phyloP scores from a whole-genome alignment of 495 filamentous ascomycete species.

The Tuber borchii region DNA sequence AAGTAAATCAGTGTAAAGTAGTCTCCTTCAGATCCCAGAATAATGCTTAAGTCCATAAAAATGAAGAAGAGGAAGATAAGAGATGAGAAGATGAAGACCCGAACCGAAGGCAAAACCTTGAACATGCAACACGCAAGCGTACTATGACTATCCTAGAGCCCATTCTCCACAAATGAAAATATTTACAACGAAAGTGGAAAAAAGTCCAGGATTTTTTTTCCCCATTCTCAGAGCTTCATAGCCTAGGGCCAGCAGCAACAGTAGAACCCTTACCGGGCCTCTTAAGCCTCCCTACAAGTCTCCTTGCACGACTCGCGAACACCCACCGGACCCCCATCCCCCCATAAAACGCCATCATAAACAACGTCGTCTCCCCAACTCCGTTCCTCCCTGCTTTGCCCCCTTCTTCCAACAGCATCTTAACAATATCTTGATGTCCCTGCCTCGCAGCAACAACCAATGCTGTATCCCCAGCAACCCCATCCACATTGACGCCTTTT shows the following conservation, averaged over 20 bases:
- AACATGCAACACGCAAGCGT: background rate
- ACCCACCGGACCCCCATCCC: background rate
- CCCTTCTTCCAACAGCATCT: constrained; percentile 26
- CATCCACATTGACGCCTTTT: constrained; percentile 16
- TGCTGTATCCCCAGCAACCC: constrained; percentile 17
- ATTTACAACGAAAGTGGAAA: background rate
- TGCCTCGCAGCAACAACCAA: constrained; percentile 25
- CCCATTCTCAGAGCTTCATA: background rate
- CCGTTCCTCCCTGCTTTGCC: background rate
- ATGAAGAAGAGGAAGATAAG: background rate
- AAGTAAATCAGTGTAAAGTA: background rate
- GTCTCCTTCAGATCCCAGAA: background rate
- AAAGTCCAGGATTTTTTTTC: background rate
- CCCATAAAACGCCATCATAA: background rate
- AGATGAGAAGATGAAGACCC: background rate
- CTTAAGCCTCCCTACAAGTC: background rate
- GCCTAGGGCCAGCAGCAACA: background rate
- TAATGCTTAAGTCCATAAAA: background rate
- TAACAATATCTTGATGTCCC: constrained; percentile 26
- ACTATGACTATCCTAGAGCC: background rate
- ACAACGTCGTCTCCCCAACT: background rate
- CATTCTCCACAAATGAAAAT: background rate
- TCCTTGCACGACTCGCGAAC: background rate
- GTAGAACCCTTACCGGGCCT: background rate
- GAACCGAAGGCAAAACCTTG: background rate